Percentiles rank a stretch among this genome's conserved stretches.
These are phyloP conservation scores for Gynostemma pentaphyllum DNA, from an alignment of 306 rosid genomes.

Conservation along the genomic window DNA sequence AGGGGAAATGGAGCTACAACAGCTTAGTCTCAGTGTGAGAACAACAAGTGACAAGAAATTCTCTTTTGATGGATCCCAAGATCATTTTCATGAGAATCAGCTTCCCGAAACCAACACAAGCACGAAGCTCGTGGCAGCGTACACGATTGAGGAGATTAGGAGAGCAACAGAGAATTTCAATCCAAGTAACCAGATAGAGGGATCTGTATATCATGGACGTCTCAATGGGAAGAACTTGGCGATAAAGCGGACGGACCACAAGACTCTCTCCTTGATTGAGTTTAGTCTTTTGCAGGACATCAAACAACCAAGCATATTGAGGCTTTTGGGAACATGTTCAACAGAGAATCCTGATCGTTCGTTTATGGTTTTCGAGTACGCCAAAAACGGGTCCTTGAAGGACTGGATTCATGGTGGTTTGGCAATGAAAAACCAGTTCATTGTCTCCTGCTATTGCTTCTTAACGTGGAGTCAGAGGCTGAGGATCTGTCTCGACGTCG, in stretches of 20 bases:
- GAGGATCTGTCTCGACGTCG: conserved; percentile 68
- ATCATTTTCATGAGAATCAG: conserved; percentile 31
- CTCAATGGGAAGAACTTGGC: conserved; percentile 74
- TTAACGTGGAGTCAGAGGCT: conserved; percentile 81
- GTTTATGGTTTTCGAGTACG: conserved; percentile 58
- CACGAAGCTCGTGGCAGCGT: conserved; percentile 41
- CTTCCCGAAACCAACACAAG: conserved; percentile 20
- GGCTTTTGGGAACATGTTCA: conserved; percentile 48
- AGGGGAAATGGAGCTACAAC: conserved; percentile 65
- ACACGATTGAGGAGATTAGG: conserved; percentile 43
- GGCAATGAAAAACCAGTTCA: conserved; percentile 90
- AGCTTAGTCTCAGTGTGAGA: conserved; percentile 70
- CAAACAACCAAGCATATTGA: conserved; percentile 68
- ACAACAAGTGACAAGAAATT: conserved; percentile 71
- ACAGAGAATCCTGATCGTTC: conserved; percentile 46
- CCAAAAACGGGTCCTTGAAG: conserved; percentile 70
- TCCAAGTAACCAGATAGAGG: conserved; percentile 64
- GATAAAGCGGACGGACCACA: conserved; percentile 33
- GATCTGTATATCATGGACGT: conserved; percentile 66
- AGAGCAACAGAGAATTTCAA: conserved; percentile 76
- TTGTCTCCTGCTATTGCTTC: conserved; percentile 82
- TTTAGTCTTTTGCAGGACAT: conserved; percentile 38
- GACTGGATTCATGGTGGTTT: conserved; percentile 94
- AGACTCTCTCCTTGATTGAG: conserved; percentile 36
- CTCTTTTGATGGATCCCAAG: conserved; percentile 61